These are phyloP conservation scores for Lasiodiplodia theobromae DNA, from an alignment of 2,329 filamentous ascomycete species.

Conservation along the genomic window DNA sequence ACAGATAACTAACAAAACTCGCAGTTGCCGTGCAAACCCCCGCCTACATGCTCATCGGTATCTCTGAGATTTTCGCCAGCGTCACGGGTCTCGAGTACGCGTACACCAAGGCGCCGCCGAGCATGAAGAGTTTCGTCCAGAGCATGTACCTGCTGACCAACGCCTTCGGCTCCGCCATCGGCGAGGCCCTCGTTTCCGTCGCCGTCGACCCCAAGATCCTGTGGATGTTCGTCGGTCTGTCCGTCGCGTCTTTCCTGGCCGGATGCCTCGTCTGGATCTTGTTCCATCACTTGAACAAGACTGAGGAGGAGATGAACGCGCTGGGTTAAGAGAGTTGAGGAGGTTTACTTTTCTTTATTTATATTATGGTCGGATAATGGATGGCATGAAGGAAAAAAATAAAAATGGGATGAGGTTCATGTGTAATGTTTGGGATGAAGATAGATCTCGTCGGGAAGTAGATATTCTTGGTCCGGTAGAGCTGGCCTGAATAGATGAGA, in stretches of 20 bases:
- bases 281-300: constrained; percentile 48
- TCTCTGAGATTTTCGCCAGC: constrained; percentile 57
- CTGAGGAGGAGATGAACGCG: constrained; percentile 47
- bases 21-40: constrained; percentile 52
- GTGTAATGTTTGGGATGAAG: background rate
- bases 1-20: background rate
- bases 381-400: background rate
- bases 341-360: background rate
- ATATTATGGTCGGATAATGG: background rate
- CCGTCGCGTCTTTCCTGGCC: constrained; percentile 40
- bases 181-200: constrained; percentile 67
- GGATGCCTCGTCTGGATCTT: constrained; percentile 46
- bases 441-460: background rate
- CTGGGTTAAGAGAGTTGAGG: constrained; percentile 35
- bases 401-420: background rate
- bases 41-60: constrained; percentile 56
- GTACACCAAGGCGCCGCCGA: constrained; percentile 56
- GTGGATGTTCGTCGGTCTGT: constrained; percentile 63
- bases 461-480: background rate
- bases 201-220: constrained; percentile 70
- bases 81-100: constrained; percentile 58
- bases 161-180: constrained; percentile 67
- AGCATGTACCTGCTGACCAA: constrained; percentile 67
- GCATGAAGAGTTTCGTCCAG: constrained; percentile 57
- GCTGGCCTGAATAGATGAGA: background rate